A percentile compares a stretch with the other conserved stretches of the same genome.
These are phyloP conservation scores for Tetraselmis striata DNA, from an alignment of 139 green algal species.

Conservation along the genomic window DNA sequence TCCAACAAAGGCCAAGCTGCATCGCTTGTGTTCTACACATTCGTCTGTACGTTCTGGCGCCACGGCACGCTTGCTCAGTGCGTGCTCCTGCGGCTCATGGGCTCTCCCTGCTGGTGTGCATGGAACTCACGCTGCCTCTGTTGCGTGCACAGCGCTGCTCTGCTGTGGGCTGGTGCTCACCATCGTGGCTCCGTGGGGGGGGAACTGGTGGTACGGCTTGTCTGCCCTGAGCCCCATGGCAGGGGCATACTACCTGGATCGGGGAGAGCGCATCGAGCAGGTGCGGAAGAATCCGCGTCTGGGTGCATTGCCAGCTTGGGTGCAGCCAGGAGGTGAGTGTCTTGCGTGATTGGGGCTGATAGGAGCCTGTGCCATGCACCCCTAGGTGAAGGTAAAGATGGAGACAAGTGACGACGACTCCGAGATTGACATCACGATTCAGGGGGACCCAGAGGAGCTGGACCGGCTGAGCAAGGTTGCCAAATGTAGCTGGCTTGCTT, in stretches of 20 bases:
- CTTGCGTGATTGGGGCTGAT: constrained; percentile 2
- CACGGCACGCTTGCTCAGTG: neutral
- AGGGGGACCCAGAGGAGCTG: constrained; percentile 85
- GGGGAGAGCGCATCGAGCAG: constrained; percentile 63
- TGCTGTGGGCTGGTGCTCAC: constrained; percentile 73
- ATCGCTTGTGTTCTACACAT: constrained; percentile 76
- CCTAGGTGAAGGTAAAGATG: constrained; percentile 75
- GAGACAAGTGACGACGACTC: constrained; percentile 78
- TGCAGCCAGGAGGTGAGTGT: neutral
- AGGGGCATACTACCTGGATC: constrained; percentile 73
- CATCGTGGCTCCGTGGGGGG: constrained; percentile 48
- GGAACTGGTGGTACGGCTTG: constrained; percentile 79
- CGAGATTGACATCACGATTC: constrained; percentile 76
- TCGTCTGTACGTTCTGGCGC: constrained; percentile 42
- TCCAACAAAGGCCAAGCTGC: constrained; percentile 72
- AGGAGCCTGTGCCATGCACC: neutral
- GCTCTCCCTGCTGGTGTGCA: neutral
- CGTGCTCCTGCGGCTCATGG: too few relatives aligned
- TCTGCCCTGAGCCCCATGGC: constrained; percentile 61
- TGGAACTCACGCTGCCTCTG: neutral
- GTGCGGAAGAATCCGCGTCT: constrained; percentile 18
- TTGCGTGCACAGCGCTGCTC: constrained; percentile 44
- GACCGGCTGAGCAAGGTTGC: constrained; percentile 64
- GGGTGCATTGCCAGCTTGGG: neutral
- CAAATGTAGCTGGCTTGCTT: too few relatives aligned